A percentile compares a stretch with the other conserved stretches of the same genome.
Conservation (phyloP, 2,329 filamentous ascomycete species). For the Fusarium lateritium region DNA sequence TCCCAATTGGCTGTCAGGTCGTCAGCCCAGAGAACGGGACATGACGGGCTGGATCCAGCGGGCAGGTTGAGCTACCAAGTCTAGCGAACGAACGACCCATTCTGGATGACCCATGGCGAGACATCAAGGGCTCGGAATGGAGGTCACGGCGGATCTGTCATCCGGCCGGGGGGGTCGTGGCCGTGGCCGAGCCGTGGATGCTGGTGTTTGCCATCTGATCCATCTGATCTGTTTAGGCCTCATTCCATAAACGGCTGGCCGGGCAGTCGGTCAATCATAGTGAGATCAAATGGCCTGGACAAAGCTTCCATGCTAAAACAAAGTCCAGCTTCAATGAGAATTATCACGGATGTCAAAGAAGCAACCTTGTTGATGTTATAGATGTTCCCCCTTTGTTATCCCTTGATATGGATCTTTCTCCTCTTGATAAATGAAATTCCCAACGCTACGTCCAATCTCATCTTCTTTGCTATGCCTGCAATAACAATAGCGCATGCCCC, state of each 20-base stretch:
- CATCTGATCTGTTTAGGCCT: conserved; percentile 37
- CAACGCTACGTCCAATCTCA: conserved; percentile 46
- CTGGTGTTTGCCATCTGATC: conserved; percentile 30
- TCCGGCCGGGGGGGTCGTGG: conserved; percentile 42
- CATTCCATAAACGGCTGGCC: conserved; percentile 37
- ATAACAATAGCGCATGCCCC: conserved; percentile 46
- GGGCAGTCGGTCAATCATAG: conserved; percentile 13
- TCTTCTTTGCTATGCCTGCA: conserved; percentile 44
- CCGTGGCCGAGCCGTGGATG: conserved; percentile 35
- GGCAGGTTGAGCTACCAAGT: conserved; percentile 49
- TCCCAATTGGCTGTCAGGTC: conserved; percentile 44
- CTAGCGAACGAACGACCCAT: conserved; percentile 48
- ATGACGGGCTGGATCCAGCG: conserved; percentile 50
- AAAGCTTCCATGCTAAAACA: conserved; percentile 23
- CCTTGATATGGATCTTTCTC: conserved; percentile 30
- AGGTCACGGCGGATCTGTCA: conserved; percentile 48
- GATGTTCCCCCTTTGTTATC: conserved; percentile 26
- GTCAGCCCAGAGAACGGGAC: conserved; percentile 46
- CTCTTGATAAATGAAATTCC: conserved; percentile 40
- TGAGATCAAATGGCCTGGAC: conserved; percentile 20
- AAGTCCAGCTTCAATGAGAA: conserved; percentile 15
- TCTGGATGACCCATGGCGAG: conserved; percentile 42
- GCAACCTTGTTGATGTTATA: conserved; percentile 9
- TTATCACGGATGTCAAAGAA: conserved; percentile 17
- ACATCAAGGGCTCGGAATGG: conserved; percentile 48